phyloP scores from a whole-genome alignment of 2,329 filamentous ascomycete species.

The Exophiala bonariae region DNA sequence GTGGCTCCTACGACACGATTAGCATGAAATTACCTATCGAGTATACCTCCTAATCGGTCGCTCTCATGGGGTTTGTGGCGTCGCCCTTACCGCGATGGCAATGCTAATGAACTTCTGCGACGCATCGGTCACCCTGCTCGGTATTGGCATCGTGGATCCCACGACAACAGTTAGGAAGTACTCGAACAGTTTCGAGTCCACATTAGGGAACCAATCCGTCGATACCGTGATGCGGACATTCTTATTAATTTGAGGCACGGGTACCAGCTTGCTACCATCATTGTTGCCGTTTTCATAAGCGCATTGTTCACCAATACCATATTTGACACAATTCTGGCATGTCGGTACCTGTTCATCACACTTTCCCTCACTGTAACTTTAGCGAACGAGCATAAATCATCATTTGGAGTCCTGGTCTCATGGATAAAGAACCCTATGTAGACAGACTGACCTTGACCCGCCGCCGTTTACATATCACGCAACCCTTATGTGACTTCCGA shows the following conservation, averaged over 20 bases:
- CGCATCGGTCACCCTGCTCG: not conserved
- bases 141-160: slow-evolving; percentile 6
- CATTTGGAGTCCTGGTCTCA: not conserved
- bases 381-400: not conserved
- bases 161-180: slow-evolving; percentile 27
- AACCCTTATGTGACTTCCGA: slow-evolving; percentile 36
- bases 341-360: slow-evolving; percentile 36
- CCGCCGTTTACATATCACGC: slow-evolving; percentile 35
- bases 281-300: slow-evolving; percentile 22
- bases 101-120: not conserved
- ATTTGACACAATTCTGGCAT: slow-evolving; percentile 33
- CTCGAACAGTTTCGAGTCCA: slow-evolving; percentile 35
- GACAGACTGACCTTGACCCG: slow-evolving; percentile 35
- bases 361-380: slow-evolving; percentile 24
- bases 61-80: not conserved
- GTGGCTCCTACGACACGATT: slow-evolving; percentile 2
- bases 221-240: slow-evolving; percentile 15
- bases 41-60: no score
- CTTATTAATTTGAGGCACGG: slow-evolving; percentile 20
- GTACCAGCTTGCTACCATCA: no score
- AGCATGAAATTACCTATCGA: not conserved
- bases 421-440: not conserved
- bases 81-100: slow-evolving; percentile 1
- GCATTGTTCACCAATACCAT: slow-evolving; percentile 32
- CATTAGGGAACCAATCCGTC: slow-evolving; percentile 27